A percentile compares a stretch with the other conserved stretches of the same genome.
Evolutionary conservation across 306 rosid genomes (phyloP).

Genomic region (Vigna radiata): DNA sequence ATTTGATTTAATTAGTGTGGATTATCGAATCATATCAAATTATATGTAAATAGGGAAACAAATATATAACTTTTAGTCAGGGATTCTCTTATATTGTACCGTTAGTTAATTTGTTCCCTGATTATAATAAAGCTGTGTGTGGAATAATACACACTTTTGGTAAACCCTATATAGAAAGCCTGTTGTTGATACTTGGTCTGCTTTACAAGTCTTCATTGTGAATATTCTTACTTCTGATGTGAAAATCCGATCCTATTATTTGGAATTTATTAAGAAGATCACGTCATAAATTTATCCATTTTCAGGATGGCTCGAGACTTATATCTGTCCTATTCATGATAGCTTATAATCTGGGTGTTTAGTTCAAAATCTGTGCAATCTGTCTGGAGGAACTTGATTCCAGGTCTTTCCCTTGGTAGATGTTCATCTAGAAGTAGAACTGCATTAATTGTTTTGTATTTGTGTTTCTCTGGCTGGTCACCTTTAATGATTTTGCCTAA

Average conservation of each 20-base stretch:
- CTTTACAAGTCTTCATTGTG: constrained; percentile 8
- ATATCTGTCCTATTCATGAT: constrained; percentile 20
- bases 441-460: constrained; percentile 22
- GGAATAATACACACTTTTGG: no score
- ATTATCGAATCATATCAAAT: no score
- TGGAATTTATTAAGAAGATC: constrained; percentile 41
- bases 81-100: no score
- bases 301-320: constrained; percentile 41
- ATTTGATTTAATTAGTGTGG: constrained; percentile 29
- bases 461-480: constrained; percentile 27
- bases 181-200: constrained; percentile 28
- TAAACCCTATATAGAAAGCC: neutral
- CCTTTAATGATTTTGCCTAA: constrained; percentile 25
- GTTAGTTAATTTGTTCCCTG: no score
- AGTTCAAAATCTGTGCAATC: constrained; percentile 36
- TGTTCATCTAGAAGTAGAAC: constrained; percentile 32
- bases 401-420: constrained; percentile 31
- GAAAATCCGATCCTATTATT: constrained; percentile 24
- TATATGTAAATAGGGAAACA: no score
- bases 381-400: constrained; percentile 40
- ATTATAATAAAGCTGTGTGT: no score
- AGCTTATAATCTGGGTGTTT: constrained; percentile 34
- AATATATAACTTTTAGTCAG: no score
- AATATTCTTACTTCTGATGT: constrained; percentile 38
- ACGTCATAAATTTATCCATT: constrained; percentile 3